Evolutionary conservation across 78 protist species (phyloP), one percentile per base, ranked within the genome.

Genomic region (Mastigamoeba balamuthi): DNA sequence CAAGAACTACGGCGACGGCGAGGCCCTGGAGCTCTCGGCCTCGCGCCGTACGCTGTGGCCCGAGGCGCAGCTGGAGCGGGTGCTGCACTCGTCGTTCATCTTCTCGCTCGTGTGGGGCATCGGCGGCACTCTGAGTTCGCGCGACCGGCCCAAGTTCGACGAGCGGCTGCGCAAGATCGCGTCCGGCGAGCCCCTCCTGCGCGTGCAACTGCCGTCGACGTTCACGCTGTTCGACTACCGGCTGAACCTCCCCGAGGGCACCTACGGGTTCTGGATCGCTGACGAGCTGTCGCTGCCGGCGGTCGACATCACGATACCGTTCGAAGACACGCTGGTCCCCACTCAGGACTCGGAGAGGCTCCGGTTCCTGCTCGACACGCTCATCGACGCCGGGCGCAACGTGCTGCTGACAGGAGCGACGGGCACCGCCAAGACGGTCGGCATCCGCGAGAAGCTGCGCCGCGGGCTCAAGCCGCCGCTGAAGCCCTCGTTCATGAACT

Each of bases 391-490:
- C 77, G 6, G 70, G 64, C 1, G 35, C 35, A 81, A 74, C 75
- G 80, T 80, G 53, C 80, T 92, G 27, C 10, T 72, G 38, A 78
- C 81, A 25, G 98, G 98, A 0, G 78, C 75, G 30, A 94, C 98
- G 23, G 98, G 98, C 30, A 88, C 92, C 5, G 94, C 91, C 48
- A 92, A 91, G 75, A 65, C 93, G 8, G 81, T 87, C 36, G 52
- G 63, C 28, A 74, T 92, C 33, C 4, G n/a, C 40, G 83, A 86
- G 68, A 38, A 76, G 40, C 75, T 91, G 5, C 8, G 64, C 52
- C 71, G 30, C 28, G 70, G 71, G 27, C 41, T 86, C 75, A 72
- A 76, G 6, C 71, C 43, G 10, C 25, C 69, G 40, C 81, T 23
- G 69, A 29, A 29, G 17, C 71, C 86, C 28, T n/a, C 44, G 30